Conservation (phyloP, 495 filamentous ascomycete species). For the Jackrogersella minutella region DNA sequence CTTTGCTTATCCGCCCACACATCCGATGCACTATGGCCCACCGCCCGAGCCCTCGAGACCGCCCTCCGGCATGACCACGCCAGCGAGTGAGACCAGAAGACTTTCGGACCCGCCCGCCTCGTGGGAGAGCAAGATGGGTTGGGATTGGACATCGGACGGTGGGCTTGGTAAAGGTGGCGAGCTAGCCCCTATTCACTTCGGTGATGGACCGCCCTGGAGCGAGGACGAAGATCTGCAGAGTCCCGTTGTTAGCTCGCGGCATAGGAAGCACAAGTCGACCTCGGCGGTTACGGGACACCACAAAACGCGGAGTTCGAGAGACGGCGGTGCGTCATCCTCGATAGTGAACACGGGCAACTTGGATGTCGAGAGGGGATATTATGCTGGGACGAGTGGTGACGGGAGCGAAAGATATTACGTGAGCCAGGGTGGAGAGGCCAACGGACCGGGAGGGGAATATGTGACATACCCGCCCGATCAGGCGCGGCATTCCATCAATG, state of each 20-base stretch:
- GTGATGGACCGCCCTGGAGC: constrained; percentile 93
- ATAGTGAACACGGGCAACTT: constrained; percentile 53
- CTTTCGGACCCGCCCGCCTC: constrained; percentile 80
- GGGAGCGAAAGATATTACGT: constrained; percentile 82
- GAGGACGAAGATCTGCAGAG: constrained; percentile 96
- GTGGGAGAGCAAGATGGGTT: constrained; percentile 65
- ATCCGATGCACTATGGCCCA: constrained; percentile 94
- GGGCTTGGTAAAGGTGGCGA: constrained; percentile 62
- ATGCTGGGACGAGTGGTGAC: constrained; percentile 72
- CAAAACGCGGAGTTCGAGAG: constrained; percentile 53
- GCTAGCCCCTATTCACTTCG: constrained; percentile 84
- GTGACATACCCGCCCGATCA: constrained; percentile 78
- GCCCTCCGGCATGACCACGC: constrained; percentile 80
- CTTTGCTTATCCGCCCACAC: constrained; percentile 85
- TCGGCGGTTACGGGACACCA: constrained; percentile 52
- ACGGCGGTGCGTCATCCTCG: constrained; percentile 51
- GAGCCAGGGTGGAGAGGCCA: constrained; percentile 70
- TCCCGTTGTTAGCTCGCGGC: constrained; percentile 79
- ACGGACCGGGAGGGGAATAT: constrained; percentile 80
- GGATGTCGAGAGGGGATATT: constrained; percentile 67
- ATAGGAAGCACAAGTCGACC: constrained; percentile 85
- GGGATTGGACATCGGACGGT: constrained; percentile 59
- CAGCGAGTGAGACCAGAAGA: constrained; percentile 80
- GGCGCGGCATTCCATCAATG: constrained; percentile 60
- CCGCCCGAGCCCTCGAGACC: constrained; percentile 73